These are phyloP conservation scores for Ceratocystis smalleyi DNA, from an alignment of 2,329 filamentous ascomycete genomes.

Conservation along the genomic window DNA sequence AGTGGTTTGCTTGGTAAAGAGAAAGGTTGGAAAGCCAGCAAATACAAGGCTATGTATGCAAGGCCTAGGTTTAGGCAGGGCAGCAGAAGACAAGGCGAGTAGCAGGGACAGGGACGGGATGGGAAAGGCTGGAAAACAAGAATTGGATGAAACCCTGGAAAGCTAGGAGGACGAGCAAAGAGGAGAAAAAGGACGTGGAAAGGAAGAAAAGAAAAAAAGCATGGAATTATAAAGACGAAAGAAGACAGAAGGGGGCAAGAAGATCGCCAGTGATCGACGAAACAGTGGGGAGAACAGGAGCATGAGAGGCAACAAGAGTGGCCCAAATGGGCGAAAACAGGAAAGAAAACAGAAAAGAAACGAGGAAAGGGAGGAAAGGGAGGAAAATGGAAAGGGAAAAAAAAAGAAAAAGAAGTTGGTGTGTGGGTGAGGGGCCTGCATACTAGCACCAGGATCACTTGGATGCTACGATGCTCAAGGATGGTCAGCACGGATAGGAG, in stretches of 20 bases:
- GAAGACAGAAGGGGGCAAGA: constrained; percentile 2
- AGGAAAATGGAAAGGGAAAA: not conserved
- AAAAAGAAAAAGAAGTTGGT: not conserved
- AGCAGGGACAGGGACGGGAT: not conserved
- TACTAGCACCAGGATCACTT: no score
- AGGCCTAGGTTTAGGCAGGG: no score
- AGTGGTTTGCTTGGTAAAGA: not conserved
- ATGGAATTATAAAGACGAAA: not conserved
- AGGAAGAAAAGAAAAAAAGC: not conserved
- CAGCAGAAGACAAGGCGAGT: not conserved
- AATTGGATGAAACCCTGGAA: not conserved
- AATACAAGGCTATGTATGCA: not conserved
- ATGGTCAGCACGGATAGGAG: not conserved
- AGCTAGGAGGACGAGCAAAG: not conserved
- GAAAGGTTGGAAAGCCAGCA: not conserved
- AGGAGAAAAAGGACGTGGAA: not conserved
- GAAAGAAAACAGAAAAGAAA: not conserved
- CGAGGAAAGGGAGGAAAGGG: not conserved
- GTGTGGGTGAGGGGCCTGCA: not conserved
- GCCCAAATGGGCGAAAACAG: not conserved
- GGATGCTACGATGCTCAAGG: not conserved
- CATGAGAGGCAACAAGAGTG: constrained; percentile 3
- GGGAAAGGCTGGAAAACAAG: not conserved
- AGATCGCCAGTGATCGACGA: not conserved
- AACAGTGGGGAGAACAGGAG: not conserved